Evolutionary conservation across 164 flowering plant species (phyloP), one percentile per base, ranked within the genome.

Genomic region (Umbilicus rupestris): DNA sequence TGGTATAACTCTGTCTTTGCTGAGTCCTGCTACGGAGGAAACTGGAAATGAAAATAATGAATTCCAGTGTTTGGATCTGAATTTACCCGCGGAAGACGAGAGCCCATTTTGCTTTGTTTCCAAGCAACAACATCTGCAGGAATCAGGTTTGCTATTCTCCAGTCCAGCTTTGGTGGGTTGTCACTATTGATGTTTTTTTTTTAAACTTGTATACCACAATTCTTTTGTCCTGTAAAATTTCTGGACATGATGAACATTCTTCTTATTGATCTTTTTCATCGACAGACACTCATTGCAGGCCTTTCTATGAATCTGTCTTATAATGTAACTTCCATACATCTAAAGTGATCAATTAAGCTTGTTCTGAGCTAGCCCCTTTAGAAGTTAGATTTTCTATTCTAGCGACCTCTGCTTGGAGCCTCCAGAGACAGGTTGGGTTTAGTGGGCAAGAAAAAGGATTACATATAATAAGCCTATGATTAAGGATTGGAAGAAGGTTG

Each of bases 131-230:
- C 65, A 63, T 29, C 65, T n/a, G 17, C 24, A 63, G 20, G 45
- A 63, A 8, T 37, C 65, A 63, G 65, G 45, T 63, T 22, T 63
- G 42, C 46, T 37, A 28, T 31, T 63, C 29, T 63, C 65, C 37
- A 35, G 45, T 41, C 26, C 42, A 35, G 45, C 65, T 63, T 63
- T 63, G 65, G 65, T 63, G 46, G 65, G 39, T 63, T 63, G 65
- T 63, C 46, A 63, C n/a, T 63, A 35, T 14, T 63, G 65, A 62
- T 62, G 14, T 28, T 5, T 9, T 55, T 28, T 7, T 55, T 55
- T 14, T 3, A 28, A 55, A 19, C 28, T 28, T 26, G 60, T 55
- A 55, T 55, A 55, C 33, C 33, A 55, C 33, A 55, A 55, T 55
- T 55, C 60, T 55, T 55, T 55, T 26, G 60, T 55, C 14, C 19